Evolutionary conservation across 192 early-diverging fungal genomes (phyloP).

Genomic region (Pilobolus umbonatus): DNA sequence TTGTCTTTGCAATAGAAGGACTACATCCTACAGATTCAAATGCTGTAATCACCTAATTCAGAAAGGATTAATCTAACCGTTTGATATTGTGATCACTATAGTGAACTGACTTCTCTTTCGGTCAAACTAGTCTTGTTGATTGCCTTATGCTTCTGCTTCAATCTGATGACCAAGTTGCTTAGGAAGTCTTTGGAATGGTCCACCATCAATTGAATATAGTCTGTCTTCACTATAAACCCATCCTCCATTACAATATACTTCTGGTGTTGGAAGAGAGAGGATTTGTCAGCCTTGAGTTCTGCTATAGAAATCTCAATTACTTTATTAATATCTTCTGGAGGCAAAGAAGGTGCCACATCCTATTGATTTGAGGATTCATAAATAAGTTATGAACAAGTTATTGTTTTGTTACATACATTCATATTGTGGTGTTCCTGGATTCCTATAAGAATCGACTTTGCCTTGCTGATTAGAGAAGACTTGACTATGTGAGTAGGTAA

Average conservation of each 20-base stretch:
- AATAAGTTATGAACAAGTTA: neutral
- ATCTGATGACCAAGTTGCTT: neutral
- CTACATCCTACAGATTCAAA: neutral
- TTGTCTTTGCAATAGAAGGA: neutral
- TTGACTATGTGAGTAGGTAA: neutral
- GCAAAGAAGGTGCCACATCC: neutral
- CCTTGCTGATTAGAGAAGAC: neutral
- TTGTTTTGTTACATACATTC: neutral
- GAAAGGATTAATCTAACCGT: too few species aligned
- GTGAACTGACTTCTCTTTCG: neutral
- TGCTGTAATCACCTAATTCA: neutral
- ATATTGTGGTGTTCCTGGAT: neutral
- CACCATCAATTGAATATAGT: neutral
- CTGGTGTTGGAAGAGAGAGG: neutral
- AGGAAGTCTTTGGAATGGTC: neutral
- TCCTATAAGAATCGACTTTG: neutral
- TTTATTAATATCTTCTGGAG: neutral
- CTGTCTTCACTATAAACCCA: neutral
- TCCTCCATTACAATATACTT: neutral
- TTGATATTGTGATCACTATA: too few species aligned
- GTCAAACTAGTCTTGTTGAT: neutral
- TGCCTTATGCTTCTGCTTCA: neutral
- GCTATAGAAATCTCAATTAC: neutral
- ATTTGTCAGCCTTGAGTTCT: neutral
- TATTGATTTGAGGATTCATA: neutral